Evolutionary conservation across 139 green algal genomes (phyloP).

Genomic region (Tetraselmis chui): DNA sequence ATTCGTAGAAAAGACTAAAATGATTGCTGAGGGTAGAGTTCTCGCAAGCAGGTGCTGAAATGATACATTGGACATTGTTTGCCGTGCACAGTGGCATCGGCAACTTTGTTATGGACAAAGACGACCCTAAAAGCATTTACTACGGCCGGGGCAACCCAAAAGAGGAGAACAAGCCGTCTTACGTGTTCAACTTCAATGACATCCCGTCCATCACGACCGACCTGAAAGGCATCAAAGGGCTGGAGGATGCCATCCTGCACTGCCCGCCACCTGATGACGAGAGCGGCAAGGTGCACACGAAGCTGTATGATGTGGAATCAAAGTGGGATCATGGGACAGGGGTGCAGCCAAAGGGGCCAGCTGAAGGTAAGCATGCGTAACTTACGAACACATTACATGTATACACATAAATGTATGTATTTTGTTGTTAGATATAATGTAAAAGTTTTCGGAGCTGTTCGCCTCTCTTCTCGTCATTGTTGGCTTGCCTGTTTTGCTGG

Average conservation of each 20-base stretch:
- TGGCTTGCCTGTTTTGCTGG: no score
- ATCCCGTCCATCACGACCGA: background rate
- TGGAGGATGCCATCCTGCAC: background rate
- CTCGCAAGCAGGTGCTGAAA: no score
- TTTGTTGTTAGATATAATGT: no score
- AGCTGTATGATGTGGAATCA: background rate
- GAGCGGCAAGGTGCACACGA: background rate
- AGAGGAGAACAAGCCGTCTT: background rate
- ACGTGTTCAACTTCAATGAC: background rate
- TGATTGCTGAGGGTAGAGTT: no score
- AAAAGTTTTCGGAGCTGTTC: no score
- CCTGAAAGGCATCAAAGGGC: background rate
- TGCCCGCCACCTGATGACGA: background rate
- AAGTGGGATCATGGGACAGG: background rate
- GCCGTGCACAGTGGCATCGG: background rate
- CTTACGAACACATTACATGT: no score
- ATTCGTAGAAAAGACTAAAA: no score
- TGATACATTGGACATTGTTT: no score
- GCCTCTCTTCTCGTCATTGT: no score
- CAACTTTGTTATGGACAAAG: background rate
- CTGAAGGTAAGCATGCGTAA: background rate
- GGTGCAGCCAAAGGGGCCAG: background rate
- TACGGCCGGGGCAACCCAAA: background rate
- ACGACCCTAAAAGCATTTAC: background rate
- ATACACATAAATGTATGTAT: no score